These are phyloP conservation scores for Apiotrichum mycotoxinovorans DNA, from an alignment of 1,284 basidiomycete genomes.

Conservation along the genomic window DNA sequence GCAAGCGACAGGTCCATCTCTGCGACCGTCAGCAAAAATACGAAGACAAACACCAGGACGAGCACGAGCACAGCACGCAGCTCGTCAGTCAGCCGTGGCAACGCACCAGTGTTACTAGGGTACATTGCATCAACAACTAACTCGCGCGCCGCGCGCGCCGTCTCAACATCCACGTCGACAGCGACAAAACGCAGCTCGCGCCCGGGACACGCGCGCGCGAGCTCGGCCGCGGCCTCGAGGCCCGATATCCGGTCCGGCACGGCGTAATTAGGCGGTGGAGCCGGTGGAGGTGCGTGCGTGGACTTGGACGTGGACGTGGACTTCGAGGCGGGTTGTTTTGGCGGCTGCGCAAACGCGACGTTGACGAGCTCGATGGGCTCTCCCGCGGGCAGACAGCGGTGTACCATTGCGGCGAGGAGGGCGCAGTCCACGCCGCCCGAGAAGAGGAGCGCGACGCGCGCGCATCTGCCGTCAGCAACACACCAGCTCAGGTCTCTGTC, in stretches of 20 bases:
- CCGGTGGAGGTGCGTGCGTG: background rate
- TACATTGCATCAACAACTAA: constrained; percentile 71
- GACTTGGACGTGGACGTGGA: background rate
- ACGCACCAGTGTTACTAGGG: constrained; percentile 60
- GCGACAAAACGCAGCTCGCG: constrained; percentile 89
- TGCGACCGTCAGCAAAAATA: constrained; percentile 11
- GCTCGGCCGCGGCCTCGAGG: constrained; percentile 68
- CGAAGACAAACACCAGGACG: no score
- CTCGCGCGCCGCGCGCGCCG: constrained; percentile 47
- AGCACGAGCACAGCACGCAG: no score
- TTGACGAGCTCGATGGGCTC: constrained; percentile 93
- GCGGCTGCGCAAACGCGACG: constrained; percentile 87
- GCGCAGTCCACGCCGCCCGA: constrained; percentile 96
- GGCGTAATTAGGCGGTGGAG: constrained; percentile 41
- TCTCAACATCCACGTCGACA: constrained; percentile 75
- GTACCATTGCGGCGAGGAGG: constrained; percentile 71
- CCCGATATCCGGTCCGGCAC: constrained; percentile 89
- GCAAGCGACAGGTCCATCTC: constrained; percentile 94
- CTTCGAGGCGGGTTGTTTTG: background rate
- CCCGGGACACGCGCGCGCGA: constrained; percentile 65
- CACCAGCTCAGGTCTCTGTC: no score
- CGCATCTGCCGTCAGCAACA: constrained; percentile 24
- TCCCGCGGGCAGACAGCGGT: constrained; percentile 64
- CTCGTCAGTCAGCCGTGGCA: no score
- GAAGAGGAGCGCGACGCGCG: constrained; percentile 81